A percentile compares a stretch with the other conserved stretches of the same genome.
phyloP scores from a whole-genome alignment of 2,329 filamentous ascomycete genomes.

The Aspergillus phoenicis region DNA sequence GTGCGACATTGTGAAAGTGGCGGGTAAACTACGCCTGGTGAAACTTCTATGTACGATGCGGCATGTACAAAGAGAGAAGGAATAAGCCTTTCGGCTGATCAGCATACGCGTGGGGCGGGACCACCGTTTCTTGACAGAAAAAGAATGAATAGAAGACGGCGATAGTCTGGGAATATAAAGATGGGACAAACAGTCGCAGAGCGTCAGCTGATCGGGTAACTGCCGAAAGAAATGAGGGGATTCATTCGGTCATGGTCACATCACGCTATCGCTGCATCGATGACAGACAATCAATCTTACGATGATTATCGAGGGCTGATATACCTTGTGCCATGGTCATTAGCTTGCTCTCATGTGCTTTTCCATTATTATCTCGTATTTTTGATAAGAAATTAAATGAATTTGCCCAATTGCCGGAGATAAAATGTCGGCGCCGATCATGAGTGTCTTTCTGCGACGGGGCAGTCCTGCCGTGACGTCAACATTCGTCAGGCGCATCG shows the following conservation, averaged over 20 bases:
- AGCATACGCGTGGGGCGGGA: background rate
- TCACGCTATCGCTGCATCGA: slow-evolving; percentile 7
- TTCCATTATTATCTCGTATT: background rate
- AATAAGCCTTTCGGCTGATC: background rate
- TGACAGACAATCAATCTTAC: background rate
- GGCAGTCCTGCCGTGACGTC: background rate
- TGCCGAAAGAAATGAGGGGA: background rate
- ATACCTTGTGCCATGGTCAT: background rate
- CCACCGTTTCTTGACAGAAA: background rate
- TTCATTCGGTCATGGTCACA: slow-evolving; percentile 18
- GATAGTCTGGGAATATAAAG: background rate
- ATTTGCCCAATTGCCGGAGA: background rate
- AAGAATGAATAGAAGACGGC: too few species aligned
- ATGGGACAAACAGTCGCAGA: background rate
- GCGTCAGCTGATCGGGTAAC: background rate
- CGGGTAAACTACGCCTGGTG: background rate
- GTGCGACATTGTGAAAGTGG: background rate
- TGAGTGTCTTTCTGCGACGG: background rate
- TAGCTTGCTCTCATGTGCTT: background rate
- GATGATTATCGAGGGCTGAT: background rate
- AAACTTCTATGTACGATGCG: background rate
- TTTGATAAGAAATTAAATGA: background rate
- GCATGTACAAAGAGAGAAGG: background rate
- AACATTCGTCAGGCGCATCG: slow-evolving; percentile 3
- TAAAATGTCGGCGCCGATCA: background rate